Evolutionary conservation across 2,329 filamentous ascomycete genomes (phyloP), one percentile per base, ranked within the genome.

Genomic region (Fusarium scirpi): DNA sequence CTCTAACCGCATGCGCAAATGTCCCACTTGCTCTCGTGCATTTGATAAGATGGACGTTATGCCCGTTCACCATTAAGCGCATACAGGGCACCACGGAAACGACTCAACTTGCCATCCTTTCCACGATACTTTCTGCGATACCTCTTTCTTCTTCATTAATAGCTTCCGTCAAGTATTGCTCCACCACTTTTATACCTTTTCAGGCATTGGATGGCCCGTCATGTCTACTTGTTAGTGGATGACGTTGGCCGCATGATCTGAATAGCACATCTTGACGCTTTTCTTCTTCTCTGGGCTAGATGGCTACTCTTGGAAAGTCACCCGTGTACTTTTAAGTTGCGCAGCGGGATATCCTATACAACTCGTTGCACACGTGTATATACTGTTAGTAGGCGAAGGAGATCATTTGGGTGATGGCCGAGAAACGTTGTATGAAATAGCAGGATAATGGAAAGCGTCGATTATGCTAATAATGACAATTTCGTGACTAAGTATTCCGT

Each of bases 21-120:
- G 96, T 77, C 96, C 96, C 5, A 95, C 93, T 74, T 99, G 97
- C 85, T 94, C 92, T 76, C 92, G 92, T 81, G 90, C 93, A 6
- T 99, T 99, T 78, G 95, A 97, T 76, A 92, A 90, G 79, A 92
- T 92, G 80, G 96, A 99, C 78, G 90, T 94, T 67, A 97, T 98
- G 93, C 82, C 87, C 24, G 88, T 90, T 52, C 89, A 92, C 77
- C 81, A 82, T 67, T 83, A 73, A 75, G 48, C 32, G 40, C 40
- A 51, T 32, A 22, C 29, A 52, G 29, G 25, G 12, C 40, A 30
- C 34, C 25, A 58, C n/a, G 47, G 47, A 59, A 49, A 45, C 41
- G 38, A 54, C 53, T 58, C 53, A 48, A 69, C 44, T 45, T 69
- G 47, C 57, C 54, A 34, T 49, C 59, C 64, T 56, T 46, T 51